Percentiles rank a stretch among this genome's conserved stretches.
phyloP scores from a whole-genome alignment of 2,329 filamentous ascomycete genomes.

The Exophiala calicioides region DNA sequence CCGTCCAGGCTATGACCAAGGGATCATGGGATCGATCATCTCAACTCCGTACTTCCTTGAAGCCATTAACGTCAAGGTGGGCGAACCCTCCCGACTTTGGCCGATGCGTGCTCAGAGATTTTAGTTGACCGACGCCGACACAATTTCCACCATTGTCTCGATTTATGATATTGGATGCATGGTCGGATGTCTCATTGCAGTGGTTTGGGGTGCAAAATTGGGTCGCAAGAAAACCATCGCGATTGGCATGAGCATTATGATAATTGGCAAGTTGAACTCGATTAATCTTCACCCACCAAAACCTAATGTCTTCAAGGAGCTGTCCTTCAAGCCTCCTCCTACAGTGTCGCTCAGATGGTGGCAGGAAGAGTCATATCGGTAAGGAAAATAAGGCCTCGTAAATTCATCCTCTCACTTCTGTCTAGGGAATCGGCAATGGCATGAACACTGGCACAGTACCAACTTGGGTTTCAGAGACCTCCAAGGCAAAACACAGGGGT shows the following conservation, averaged over 20 bases:
- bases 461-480: slow-evolving; percentile 55
- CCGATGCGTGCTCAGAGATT: neutral
- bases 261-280: slow-evolving; percentile 45
- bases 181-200: slow-evolving; percentile 59
- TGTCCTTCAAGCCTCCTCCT: slow-evolving; percentile 50
- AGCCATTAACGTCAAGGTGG: slow-evolving; percentile 23
- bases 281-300: too few species aligned
- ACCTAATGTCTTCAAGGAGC: slow-evolving; percentile 47
- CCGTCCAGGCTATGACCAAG: slow-evolving; percentile 30
- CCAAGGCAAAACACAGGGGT: slow-evolving; percentile 45
- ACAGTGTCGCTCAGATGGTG: slow-evolving; percentile 51
- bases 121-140: slow-evolving; percentile 21
- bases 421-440: slow-evolving; percentile 52
- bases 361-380: slow-evolving; percentile 52
- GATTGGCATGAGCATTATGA: slow-evolving; percentile 52
- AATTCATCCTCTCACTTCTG: too few species aligned
- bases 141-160: slow-evolving; percentile 44
- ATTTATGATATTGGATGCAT: slow-evolving; percentile 64
- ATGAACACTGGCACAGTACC: slow-evolving; percentile 54
- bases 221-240: slow-evolving; percentile 54
- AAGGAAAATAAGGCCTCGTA: too few species aligned
- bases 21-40: slow-evolving; percentile 31
- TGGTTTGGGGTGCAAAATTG: slow-evolving; percentile 50
- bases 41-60: slow-evolving; percentile 29
- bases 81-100: neutral